Percentiles rank a stretch among this genome's conserved stretches.
Conservation (phyloP, 176 grass and related monocot genomes). For the Bothriochloa decipiens region DNA sequence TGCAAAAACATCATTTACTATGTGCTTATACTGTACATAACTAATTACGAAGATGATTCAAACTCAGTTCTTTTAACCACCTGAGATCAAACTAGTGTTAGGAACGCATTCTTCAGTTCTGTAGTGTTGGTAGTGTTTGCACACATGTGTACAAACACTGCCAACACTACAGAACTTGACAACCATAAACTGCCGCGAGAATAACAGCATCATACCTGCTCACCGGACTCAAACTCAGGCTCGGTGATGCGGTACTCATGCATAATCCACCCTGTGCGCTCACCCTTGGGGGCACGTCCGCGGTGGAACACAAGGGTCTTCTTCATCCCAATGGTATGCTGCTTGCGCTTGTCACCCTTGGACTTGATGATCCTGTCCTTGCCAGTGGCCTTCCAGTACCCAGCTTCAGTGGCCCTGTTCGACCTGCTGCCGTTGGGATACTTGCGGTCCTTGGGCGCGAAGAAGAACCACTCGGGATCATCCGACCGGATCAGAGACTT, state of each 20-base stretch:
- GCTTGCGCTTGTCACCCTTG: constrained; percentile 65
- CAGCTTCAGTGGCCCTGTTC: constrained; percentile 79
- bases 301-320: constrained; percentile 94
- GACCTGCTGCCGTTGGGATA: constrained; percentile 82
- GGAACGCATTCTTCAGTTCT: not conserved
- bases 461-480: constrained; percentile 97
- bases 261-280: constrained; percentile 91
- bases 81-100: constrained; percentile 10
- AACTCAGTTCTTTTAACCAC: constrained; percentile 30
- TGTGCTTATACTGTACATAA: not conserved
- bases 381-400: constrained; percentile 95
- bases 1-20: not conserved
- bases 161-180: not conserved
- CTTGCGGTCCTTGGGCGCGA: constrained; percentile 92
- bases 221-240: constrained; percentile 68
- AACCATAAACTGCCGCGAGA: not conserved
- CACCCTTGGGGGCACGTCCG: constrained; percentile 73
- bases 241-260: constrained; percentile 94
- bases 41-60: not conserved
- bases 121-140: too few species aligned
- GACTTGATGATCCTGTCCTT: constrained; percentile 85
- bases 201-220: constrained; percentile 58
- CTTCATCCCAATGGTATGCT: constrained; percentile 79
- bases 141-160: not conserved
- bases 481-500: constrained; percentile 76